These are phyloP conservation scores for Penicillium fuscoglaucum DNA, from an alignment of 2,329 filamentous ascomycete species.

Conservation along the genomic window DNA sequence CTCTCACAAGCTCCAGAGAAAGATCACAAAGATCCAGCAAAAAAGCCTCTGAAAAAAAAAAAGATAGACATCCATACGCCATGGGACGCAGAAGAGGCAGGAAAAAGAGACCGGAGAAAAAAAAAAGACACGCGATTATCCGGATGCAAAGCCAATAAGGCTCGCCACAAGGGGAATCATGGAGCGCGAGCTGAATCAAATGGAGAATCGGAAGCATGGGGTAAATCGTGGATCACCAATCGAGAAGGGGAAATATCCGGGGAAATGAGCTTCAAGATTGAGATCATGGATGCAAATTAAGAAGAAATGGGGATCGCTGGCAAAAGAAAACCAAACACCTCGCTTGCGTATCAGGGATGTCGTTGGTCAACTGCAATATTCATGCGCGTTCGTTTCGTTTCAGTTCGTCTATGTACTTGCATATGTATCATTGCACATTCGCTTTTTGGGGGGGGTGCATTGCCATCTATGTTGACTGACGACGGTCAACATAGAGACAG, in stretches of 20 bases:
- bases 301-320: slow-evolving; percentile 16
- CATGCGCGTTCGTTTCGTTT: slow-evolving; percentile 30
- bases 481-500: slow-evolving; percentile 4
- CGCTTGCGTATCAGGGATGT: slow-evolving; percentile 25
- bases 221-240: slow-evolving; percentile 4
- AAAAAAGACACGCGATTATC: slow-evolving; percentile 10
- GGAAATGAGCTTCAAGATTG: slow-evolving; percentile 11
- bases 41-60: slow-evolving; percentile 12
- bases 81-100: slow-evolving; percentile 13
- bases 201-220: slow-evolving; percentile 4
- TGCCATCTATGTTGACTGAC: slow-evolving; percentile 5
- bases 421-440: slow-evolving; percentile 29
- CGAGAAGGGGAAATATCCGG: not conserved
- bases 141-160: slow-evolving; percentile 17
- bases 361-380: slow-evolving; percentile 24
- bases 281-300: slow-evolving; percentile 12
- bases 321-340: slow-evolving; percentile 29
- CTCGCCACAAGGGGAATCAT: slow-evolving; percentile 14
- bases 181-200: slow-evolving; percentile 13
- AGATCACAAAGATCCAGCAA: slow-evolving; percentile 9
- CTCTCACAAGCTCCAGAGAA: slow-evolving; percentile 9
- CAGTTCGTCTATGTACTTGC: slow-evolving; percentile 30
- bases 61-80: slow-evolving; percentile 14
- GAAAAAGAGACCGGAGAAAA: slow-evolving; percentile 8
- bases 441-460: slow-evolving; percentile 16